Percentiles rank a stretch among this genome's conserved stretches.
These are phyloP conservation scores for maize (Zea mays) DNA, from an alignment of 176 grass and related monocot genomes.

Conservation along the genomic window Zm-B73-REFERENCE-NAM-5.0 NC_050099.1:558501-559000, in stretches of 20 bases:
- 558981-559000: slow-evolving; percentile 9
- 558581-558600: slow-evolving; percentile 86
- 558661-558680: slow-evolving; percentile 22
- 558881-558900: slow-evolving; percentile 45
- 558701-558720: background rate
- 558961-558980: slow-evolving; percentile 64
- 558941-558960: slow-evolving; percentile 82
- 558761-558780: slow-evolving; percentile 44
- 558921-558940: slow-evolving; percentile 67
- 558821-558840: slow-evolving; percentile 34
- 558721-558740: slow-evolving; percentile 71
- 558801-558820: slow-evolving; percentile 25
- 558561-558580: slow-evolving; percentile 68
- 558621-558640: slow-evolving; percentile 70
- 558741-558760: slow-evolving; percentile 43
- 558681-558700: background rate
- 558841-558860: slow-evolving; percentile 13
- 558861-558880: slow-evolving; percentile 21
- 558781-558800: slow-evolving; percentile 21
- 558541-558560: slow-evolving; percentile 22
- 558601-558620: slow-evolving; percentile 74
- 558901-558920: slow-evolving; percentile 26
- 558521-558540: background rate
- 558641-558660: slow-evolving; percentile 52
- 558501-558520: slow-evolving; percentile 32